Evolutionary conservation across 352 stramenopile genomes (phyloP).

Genomic region (Aphanomyces stellatus): DNA sequence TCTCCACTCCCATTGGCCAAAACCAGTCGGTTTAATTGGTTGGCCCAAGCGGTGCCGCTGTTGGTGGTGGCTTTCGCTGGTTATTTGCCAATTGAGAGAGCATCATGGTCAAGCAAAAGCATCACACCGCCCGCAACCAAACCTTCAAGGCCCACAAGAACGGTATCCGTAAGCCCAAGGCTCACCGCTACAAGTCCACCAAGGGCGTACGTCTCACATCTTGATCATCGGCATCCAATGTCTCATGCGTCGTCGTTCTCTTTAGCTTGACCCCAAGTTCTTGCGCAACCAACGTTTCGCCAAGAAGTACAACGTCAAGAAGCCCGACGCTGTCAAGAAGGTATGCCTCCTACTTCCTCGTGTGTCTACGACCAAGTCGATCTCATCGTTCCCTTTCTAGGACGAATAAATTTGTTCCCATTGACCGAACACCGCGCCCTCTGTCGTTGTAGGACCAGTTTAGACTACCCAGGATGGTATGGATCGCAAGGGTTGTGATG

Average conservation of each 20-base stretch:
- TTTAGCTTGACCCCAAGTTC: conserved; percentile 90
- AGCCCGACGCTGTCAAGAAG: conserved; percentile 61
- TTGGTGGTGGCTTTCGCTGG: background rate
- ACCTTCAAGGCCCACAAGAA: conserved; percentile 96
- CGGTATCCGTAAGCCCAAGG: conserved; percentile 97
- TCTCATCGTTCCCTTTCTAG: background rate
- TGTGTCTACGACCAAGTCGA: no score
- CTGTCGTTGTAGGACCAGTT: conserved; percentile 12
- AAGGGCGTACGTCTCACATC: conserved; percentile 70
- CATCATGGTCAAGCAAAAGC: conserved; percentile 94
- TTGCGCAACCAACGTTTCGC: conserved; percentile 96
- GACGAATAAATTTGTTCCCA: background rate
- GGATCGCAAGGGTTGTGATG: background rate
- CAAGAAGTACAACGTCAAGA: conserved; percentile 96
- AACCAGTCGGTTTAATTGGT: background rate
- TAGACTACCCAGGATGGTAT: conserved; percentile 7
- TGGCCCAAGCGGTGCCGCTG: background rate
- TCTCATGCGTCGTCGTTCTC: background rate
- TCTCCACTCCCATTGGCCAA: background rate
- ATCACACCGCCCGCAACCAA: conserved; percentile 96
- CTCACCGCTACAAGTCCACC: conserved; percentile 91
- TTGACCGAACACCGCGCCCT: background rate
- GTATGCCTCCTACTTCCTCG: conserved; percentile 17
- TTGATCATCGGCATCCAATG: background rate
- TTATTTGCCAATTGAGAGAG: conserved; percentile 20